Conservation (phyloP, 2,329 filamentous ascomycete genomes). For the Phoma herbarum region DNA sequence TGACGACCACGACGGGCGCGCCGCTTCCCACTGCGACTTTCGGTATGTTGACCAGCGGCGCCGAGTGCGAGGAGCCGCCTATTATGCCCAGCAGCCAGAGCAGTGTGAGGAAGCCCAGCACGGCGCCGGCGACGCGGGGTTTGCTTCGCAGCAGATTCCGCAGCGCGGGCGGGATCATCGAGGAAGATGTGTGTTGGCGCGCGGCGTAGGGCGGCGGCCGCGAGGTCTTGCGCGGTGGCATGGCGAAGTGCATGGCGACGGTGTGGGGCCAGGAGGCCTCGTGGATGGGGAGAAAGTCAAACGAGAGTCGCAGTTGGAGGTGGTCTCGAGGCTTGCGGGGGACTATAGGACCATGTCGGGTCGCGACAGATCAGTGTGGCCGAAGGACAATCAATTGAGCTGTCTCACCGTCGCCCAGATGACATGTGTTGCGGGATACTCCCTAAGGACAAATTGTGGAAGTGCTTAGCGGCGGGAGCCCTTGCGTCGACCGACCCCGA, state of each 20-base stretch:
- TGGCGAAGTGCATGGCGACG: conserved; percentile 79
- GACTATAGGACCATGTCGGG: conserved; percentile 31
- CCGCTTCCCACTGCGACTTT: conserved; percentile 55
- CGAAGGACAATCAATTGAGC: neutral
- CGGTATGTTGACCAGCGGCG: conserved; percentile 30
- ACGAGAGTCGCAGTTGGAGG: conserved; percentile 10
- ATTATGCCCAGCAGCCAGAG: conserved; percentile 49
- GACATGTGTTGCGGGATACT: conserved; percentile 13
- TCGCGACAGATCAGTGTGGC: neutral
- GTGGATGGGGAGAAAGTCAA: conserved; percentile 3
- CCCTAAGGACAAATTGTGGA: conserved; percentile 18
- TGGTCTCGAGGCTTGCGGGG: conserved; percentile 2
- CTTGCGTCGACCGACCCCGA: conserved; percentile 11
- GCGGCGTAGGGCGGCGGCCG: conserved; percentile 75
- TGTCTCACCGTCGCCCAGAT: conserved; percentile 11
- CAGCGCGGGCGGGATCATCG: conserved; percentile 54
- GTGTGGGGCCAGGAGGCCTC: conserved; percentile 22
- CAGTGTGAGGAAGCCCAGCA: conserved; percentile 63
- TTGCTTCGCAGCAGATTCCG: conserved; percentile 64
- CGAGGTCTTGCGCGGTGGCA: conserved; percentile 85
- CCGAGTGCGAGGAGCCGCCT: conserved; percentile 31
- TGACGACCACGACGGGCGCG: conserved; percentile 78
- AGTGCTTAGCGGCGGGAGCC: conserved; percentile 11
- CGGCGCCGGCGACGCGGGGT: conserved; percentile 64
- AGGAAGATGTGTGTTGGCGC: conserved; percentile 48